Conservation (phyloP, 139 green algal genomes). For the Auxenochlorella pyrenoidosa region DNA sequence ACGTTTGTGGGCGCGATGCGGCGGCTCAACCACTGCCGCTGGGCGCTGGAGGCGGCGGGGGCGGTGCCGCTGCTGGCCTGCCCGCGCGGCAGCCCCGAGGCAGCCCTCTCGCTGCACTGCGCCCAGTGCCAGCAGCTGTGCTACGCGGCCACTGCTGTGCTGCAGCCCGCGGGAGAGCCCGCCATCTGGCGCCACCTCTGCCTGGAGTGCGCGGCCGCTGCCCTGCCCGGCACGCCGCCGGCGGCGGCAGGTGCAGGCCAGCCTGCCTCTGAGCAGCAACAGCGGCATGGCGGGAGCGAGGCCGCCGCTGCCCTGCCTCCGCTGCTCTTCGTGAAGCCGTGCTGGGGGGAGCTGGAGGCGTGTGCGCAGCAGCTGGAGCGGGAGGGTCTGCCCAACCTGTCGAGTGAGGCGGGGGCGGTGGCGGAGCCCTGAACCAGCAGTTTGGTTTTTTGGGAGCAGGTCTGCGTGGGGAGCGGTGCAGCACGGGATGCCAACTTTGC, state of each 20-base stretch:
- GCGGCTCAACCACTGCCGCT: slow-evolving; percentile 17
- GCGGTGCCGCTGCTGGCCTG: slow-evolving; percentile 12
- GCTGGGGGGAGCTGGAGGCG: slow-evolving; percentile 8
- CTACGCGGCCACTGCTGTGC: slow-evolving; percentile 10
- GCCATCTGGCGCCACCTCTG: slow-evolving; percentile 34
- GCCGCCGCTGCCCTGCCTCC: not conserved
- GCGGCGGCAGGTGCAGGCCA: not conserved
- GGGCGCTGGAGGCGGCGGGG: slow-evolving; percentile 2
- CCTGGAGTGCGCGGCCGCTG: slow-evolving; percentile 22
- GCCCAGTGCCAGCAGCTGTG: not conserved
- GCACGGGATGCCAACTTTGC: not conserved
- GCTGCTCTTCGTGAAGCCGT: slow-evolving; percentile 31
- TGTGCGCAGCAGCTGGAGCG: slow-evolving; percentile 11
- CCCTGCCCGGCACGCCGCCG: not conserved
- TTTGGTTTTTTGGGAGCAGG: not conserved
- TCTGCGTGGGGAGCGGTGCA: not conserved
- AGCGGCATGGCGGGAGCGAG: not conserved
- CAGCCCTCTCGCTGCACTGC: slow-evolving; percentile 16
- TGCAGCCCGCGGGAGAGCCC: not conserved
- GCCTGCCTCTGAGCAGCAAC: not conserved
- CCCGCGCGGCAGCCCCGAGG: not conserved
- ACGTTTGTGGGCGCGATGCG: slow-evolving; percentile 30
- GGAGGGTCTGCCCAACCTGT: not conserved
- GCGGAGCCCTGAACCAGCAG: not conserved
- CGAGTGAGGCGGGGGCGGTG: not conserved